Base-by-base conservation (phyloP, 352 stramenopile genomes). In the Globisporangium heterothallicum region DNA sequence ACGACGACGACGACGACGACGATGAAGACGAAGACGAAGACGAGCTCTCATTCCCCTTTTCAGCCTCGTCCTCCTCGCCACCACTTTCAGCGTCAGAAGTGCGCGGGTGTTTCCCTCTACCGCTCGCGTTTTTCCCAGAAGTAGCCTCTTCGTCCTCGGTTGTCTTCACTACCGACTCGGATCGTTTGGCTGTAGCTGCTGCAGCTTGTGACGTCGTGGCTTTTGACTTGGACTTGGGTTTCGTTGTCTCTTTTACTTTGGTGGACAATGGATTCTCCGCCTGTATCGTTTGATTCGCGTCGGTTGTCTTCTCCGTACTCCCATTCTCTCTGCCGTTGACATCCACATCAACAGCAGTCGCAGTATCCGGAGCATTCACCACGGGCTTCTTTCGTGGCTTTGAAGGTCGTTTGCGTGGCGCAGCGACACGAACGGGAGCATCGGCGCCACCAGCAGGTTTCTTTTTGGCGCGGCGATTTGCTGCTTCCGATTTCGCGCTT, bases 21-120 rank as follows among this genome's bases (percentile, higher is more conserved):
- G 61, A 76, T 0, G 74, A 85, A 0, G 72, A 82, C 2, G 68
- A 78, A 0, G 68, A 73, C 0, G 72, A 76, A 0, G 70, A 72
- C 8, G 70, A 79, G 49, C 67, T 83, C 53, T 74, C 64, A 56
- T 75, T 80, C 41, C 74, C 74, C 41, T 55, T n/a, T n/a, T n/a
- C 62, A 12, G 68, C 72, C 14, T 71, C 61, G 3, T 67, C 53
- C 14, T 19, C 19, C 1, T 24, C 45, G 10, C 4, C 16, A 16
- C n/a, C 36, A 19, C 18, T 32, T 2, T 16, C 21, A 21, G 34
- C 29, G 9, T 59, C 53, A 10, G 27, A 19, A 27, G 34, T 26
- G 35, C 26, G 22, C 24, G 32, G 38, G 13, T 26, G 25, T n/a
- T 19, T 49, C 29, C 14, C 16, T 10, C 24, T 53, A 13, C 6